Evolutionary conservation across 768 basidiomycete species (phyloP).

Genomic region (Suillus variegatus): DNA sequence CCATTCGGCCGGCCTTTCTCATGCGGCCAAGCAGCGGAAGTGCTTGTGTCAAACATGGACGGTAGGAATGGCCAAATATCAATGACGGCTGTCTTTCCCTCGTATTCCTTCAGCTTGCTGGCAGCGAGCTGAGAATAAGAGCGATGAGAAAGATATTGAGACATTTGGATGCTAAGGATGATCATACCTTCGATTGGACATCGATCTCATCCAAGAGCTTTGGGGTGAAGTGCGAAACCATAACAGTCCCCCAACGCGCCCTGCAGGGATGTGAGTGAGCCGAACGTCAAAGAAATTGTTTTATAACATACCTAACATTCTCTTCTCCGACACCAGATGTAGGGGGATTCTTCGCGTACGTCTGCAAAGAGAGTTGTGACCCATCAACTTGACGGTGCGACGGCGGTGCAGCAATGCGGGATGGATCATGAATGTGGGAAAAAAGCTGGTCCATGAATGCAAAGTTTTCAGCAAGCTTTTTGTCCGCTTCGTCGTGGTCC

Average conservation of each 20-base stretch:
- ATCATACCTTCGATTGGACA: background rate
- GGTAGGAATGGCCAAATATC: conserved; percentile 19
- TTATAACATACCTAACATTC: background rate
- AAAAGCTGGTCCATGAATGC: conserved; percentile 5
- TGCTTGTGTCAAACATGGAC: conserved; percentile 16
- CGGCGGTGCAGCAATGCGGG: background rate
- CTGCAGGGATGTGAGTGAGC: background rate
- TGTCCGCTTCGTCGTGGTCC: background rate
- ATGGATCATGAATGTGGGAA: background rate
- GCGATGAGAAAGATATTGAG: background rate
- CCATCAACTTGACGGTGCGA: background rate
- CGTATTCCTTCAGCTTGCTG: background rate
- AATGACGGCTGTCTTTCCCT: conserved; percentile 9
- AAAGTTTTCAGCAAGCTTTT: conserved; percentile 1
- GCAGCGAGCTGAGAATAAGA: conserved; percentile 11
- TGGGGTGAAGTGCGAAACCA: conserved; percentile 17
- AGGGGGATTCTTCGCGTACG: background rate
- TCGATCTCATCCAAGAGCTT: conserved; percentile 11
- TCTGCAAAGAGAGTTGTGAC: background rate
- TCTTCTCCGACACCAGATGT: background rate
- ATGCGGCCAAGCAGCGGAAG: conserved; percentile 19
- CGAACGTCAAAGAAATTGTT: background rate
- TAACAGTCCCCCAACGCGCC: conserved; percentile 18
- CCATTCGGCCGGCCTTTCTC: conserved; percentile 8
- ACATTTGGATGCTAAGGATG: background rate